Base-by-base conservation (phyloP, 192 early-diverging fungal species). In the Mortierella hygrophila region DNA sequence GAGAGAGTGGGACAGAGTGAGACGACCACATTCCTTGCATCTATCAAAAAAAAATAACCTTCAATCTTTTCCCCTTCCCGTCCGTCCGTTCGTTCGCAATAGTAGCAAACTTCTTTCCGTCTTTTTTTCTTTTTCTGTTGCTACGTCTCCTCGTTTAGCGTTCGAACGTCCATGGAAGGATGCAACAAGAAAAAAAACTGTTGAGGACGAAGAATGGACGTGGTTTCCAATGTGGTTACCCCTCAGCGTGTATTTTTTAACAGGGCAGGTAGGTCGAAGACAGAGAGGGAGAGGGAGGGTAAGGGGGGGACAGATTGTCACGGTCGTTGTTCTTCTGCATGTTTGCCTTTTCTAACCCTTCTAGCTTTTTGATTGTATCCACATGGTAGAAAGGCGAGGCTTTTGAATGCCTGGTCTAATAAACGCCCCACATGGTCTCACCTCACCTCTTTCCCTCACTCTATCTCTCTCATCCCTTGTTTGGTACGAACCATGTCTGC, bases 151-250 rank as follows among this genome's bases (percentile, higher is more conserved):
- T 42, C 16, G 20, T 65, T 65, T 35, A 65, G 60, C 10, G 10
- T 65, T 65, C n/a, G 32, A 65, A 65, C 60, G 60, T 65, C 60
- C 60, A 65, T 65, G 60, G 29, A 65, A 65, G 60, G 29, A 65
- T 65, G 60, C 26, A 65, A 29, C 10, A 4, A 65, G 29, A 29
- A 11, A 29, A 29, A 26, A 21, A 65, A 52, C 49, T 52, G 60
- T 65, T 65, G 26, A 32, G 60, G 29, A 29, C 60, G 60, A 65
- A 65, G 55, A 60, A 60, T 60, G 55, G n/a, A 60, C 26, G 13
- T 8, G 29, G 60, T 65, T 6, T 3, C 26, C 11, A 15, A 35
- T 65, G 60, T 65, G 60, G 60, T 65, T 65, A 32, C 8, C 60
- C 18, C 49, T 52, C 49, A 20, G 49, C 18, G 49, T 52, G 49